These are phyloP conservation scores for Tetraselmis striata DNA, from an alignment of 139 green algal species.

Conservation along the genomic window DNA sequence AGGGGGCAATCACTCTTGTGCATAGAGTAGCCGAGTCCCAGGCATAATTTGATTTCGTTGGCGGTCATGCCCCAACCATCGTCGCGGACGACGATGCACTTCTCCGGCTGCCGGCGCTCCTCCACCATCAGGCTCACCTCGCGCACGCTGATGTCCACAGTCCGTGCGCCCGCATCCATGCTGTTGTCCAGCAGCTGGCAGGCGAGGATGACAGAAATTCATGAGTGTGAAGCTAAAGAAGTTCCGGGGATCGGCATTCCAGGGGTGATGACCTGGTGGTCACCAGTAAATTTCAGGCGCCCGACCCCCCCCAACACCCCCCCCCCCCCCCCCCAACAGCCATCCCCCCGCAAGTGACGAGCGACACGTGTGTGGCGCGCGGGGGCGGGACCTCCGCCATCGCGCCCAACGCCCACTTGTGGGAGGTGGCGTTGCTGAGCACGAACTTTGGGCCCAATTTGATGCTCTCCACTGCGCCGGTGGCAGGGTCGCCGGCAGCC, in stretches of 20 bases:
- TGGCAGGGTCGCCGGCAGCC: too few species aligned
- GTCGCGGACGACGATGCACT: not conserved
- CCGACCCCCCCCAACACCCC: too few species aligned
- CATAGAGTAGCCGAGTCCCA: not conserved
- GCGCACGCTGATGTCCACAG: not conserved
- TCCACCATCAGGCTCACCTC: not conserved
- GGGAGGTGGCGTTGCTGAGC: not conserved
- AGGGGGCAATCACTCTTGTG: too few species aligned
- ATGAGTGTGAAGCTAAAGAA: not conserved
- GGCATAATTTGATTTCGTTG: not conserved
- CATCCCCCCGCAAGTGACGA: not conserved
- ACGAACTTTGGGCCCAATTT: too few species aligned
- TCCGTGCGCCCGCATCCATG: not conserved
- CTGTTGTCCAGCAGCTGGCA: not conserved
- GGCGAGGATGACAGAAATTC: not conserved
- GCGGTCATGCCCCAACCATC: not conserved
- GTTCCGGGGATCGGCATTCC: not conserved
- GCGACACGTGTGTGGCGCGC: not conserved
- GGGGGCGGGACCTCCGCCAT: not conserved
- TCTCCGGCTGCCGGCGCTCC: not conserved
- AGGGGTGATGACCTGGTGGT: not conserved
- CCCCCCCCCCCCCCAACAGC: too few species aligned
- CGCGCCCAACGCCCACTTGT: not conserved
- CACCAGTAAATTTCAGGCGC: not conserved
- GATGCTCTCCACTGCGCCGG: too few species aligned